These are phyloP conservation scores for Silene noctiflora DNA, from an alignment of 179 eudicot genomes.

Conservation along the genomic window DNA sequence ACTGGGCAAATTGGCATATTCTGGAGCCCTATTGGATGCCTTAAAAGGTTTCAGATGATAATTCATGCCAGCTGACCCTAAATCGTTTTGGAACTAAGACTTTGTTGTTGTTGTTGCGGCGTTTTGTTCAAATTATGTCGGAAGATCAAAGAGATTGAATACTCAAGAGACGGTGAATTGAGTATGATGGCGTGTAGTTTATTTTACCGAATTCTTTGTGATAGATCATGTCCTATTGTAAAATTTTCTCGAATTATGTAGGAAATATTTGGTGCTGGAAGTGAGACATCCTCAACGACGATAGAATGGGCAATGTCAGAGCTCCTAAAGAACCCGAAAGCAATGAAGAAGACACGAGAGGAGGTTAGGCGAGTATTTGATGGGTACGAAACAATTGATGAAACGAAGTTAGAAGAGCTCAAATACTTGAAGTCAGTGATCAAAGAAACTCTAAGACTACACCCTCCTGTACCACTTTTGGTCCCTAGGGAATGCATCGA, in stretches of 20 bases:
- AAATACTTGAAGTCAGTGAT: slow-evolving; percentile 14
- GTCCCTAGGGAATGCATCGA: slow-evolving; percentile 19
- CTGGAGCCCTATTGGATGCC: too few species aligned
- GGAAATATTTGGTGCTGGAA: slow-evolving; percentile 23
- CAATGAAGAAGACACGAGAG: slow-evolving; percentile 18
- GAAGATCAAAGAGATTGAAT: too few species aligned
- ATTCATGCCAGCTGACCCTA: too few species aligned
- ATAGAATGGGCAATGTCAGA: slow-evolving; percentile 17
- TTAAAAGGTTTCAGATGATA: too few species aligned
- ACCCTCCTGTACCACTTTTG: slow-evolving; percentile 21
- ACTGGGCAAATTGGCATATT: too few species aligned
- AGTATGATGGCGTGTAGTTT: too few species aligned
- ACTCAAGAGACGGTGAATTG: too few species aligned
- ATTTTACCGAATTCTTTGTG: too few species aligned
- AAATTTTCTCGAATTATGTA: neutral
- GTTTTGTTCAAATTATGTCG: too few species aligned
- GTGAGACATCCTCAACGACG: slow-evolving; percentile 14
- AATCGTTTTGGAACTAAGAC: too few species aligned
- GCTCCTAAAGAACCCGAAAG: slow-evolving; percentile 12
- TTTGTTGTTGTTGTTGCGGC: too few species aligned
- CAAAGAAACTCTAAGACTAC: slow-evolving; percentile 25
- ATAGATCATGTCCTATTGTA: neutral
- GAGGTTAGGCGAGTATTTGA: slow-evolving; percentile 15
- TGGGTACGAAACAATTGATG: slow-evolving; percentile 8
- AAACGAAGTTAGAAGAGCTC: slow-evolving; percentile 6